phyloP scores from a whole-genome alignment of 495 filamentous ascomycete genomes.

The Penicillium ochrochloron region DNA sequence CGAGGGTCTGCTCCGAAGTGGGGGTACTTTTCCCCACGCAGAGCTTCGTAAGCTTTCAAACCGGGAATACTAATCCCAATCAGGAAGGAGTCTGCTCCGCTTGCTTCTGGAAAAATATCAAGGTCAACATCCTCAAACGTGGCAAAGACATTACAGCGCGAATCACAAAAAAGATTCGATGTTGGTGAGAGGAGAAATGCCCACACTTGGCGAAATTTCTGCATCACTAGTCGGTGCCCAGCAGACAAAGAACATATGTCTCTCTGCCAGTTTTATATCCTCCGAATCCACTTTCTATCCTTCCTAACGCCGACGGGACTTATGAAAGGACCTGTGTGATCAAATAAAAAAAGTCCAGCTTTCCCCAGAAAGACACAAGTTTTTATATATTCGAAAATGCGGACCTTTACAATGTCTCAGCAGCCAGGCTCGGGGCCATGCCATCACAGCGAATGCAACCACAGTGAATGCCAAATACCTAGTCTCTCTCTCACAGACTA shows the following conservation, averaged over 20 bases:
- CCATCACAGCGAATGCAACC: background rate
- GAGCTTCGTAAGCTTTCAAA: slow-evolving; percentile 4
- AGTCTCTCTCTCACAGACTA: background rate
- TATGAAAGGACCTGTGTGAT: background rate
- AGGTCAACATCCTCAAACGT: background rate
- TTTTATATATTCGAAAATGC: background rate
- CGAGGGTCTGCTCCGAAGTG: background rate
- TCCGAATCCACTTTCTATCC: slow-evolving; percentile 1
- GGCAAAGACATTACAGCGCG: slow-evolving; percentile 4
- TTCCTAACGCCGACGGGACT: background rate
- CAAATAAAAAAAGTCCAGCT: background rate
- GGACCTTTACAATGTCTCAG: background rate
- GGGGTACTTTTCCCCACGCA: slow-evolving; percentile 2
- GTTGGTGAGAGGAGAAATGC: background rate
- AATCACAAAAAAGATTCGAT: background rate
- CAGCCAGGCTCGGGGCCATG: background rate
- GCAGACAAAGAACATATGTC: background rate
- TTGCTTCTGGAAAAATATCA: slow-evolving; percentile 3
- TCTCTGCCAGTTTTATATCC: background rate
- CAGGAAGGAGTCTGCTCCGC: slow-evolving; percentile 6
- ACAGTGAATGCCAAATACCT: background rate
- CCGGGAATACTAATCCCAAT: slow-evolving; percentile 2
- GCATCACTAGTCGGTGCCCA: background rate
- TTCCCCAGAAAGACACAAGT: background rate
- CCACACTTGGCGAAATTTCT: background rate